phyloP scores from a whole-genome alignment of 306 rosid genomes.

The Rubus parviflorus region DNA sequence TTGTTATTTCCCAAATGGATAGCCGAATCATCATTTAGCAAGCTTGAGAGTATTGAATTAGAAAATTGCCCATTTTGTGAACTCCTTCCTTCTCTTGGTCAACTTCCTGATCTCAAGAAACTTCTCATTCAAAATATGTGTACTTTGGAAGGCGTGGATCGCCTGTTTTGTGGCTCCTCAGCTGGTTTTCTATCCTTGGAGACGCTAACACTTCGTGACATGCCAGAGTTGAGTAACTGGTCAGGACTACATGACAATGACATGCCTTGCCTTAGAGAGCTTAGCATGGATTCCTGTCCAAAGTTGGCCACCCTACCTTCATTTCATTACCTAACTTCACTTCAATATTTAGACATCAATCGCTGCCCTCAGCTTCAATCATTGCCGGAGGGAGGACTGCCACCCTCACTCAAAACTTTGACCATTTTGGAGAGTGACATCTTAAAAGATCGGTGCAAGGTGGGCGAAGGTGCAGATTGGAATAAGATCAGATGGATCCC shows the following conservation, averaged over 20 bases:
- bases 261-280: constrained; percentile 1
- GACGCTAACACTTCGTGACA: constrained; percentile 6
- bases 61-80: neutral
- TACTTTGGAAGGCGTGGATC: neutral
- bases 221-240: constrained; percentile 5
- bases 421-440: constrained; percentile 13
- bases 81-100: constrained; percentile 13
- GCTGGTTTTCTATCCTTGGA: constrained; percentile 20
- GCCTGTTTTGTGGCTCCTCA: neutral
- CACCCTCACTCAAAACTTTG: constrained; percentile 17
- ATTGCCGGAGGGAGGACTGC: constrained; percentile 19
- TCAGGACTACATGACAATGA: neutral
- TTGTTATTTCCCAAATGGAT: constrained; percentile 24
- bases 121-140: constrained; percentile 11
- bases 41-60: constrained; percentile 23
- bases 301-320: neutral
- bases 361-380: constrained; percentile 18
- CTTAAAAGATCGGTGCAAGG: constrained; percentile 11
- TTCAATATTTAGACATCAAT: constrained; percentile 11
- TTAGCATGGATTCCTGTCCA: constrained; percentile 5
- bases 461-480: constrained; percentile 23
- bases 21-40: constrained; percentile 6
- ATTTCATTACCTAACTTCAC: neutral
- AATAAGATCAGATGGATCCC: constrained; percentile 7
- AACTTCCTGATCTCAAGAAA: constrained; percentile 20